These are phyloP conservation scores for Haematococcus lacustris DNA, from an alignment of 139 green algal species.

Conservation along the genomic window DNA sequence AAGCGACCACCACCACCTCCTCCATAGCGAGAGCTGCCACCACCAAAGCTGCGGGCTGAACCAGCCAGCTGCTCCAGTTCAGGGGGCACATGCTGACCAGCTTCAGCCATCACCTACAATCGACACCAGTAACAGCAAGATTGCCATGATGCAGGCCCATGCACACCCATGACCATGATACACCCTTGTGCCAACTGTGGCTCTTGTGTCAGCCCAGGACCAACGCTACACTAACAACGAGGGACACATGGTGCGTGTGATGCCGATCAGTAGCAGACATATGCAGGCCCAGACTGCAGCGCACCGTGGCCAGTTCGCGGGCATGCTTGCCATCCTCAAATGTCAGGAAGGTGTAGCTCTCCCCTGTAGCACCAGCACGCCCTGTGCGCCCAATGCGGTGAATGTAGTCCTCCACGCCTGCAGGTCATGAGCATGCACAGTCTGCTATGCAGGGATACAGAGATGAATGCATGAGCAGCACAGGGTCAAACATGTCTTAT, in stretches of 20 bases:
- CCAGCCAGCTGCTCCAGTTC: conserved; percentile 46
- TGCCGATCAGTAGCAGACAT: background rate
- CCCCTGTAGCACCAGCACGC: conserved; percentile 68
- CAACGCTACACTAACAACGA: background rate
- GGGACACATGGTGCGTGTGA: background rate
- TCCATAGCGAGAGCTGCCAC: conserved; percentile 30
- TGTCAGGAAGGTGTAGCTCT: conserved; percentile 84
- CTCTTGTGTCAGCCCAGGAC: background rate
- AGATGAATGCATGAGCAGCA: too few species aligned
- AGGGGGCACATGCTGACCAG: conserved; percentile 47
- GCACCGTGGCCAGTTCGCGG: conserved; percentile 48
- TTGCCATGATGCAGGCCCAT: background rate
- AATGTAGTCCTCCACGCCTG: conserved; percentile 74
- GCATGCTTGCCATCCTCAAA: conserved; percentile 58
- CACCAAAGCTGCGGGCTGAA: conserved; percentile 25
- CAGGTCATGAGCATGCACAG: too few species aligned
- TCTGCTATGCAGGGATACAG: too few species aligned
- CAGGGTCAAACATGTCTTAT: too few species aligned
- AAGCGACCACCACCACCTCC: conserved; percentile 22
- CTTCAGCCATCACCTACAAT: conserved; percentile 49
- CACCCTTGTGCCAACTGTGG: background rate
- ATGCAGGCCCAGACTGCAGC: background rate
- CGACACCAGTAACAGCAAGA: background rate
- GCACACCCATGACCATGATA: background rate
- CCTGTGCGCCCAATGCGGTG: conserved; percentile 86